phyloP scores from a whole-genome alignment of 441 rosid genomes.

The Pelargonium fulgidum region DNA sequence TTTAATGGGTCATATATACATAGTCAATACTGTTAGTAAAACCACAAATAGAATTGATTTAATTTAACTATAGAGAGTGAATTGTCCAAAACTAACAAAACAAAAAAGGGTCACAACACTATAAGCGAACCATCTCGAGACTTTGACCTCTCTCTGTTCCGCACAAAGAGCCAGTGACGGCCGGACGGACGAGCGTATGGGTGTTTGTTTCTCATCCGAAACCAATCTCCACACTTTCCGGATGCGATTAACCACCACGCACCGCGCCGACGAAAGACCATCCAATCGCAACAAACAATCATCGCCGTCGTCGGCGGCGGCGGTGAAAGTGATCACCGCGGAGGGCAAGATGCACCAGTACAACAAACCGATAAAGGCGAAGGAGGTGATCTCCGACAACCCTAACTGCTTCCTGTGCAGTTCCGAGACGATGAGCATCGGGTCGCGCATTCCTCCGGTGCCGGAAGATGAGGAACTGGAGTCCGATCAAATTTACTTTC shows the following conservation, averaged over 20 bases:
- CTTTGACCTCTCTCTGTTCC: no score
- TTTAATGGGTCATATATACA: no score
- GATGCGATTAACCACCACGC: not conserved
- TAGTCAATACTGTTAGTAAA: no score
- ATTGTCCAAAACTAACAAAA: no score
- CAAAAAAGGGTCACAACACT: no score
- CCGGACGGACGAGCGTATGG: not conserved
- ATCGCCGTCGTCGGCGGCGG: not conserved
- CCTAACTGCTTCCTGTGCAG: not conserved
- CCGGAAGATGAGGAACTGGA: not conserved
- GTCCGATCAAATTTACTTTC: not conserved
- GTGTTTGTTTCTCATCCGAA: slow-evolving; percentile 1
- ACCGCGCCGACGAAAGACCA: not conserved
- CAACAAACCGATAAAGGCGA: not conserved
- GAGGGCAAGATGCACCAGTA: not conserved
- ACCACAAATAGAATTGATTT: no score
- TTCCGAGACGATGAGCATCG: not conserved
- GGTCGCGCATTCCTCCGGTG: not conserved
- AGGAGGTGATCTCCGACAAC: not conserved
- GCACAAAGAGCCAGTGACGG: no score
- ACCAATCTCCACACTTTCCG: not conserved
- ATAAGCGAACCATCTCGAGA: no score
- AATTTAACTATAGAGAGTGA: no score
- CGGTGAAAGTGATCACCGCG: not conserved
- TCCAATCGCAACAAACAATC: not conserved